Evolutionary conservation across 306 rosid species (phyloP), one percentile per base, ranked within the genome.

Genomic region (Fagus sylvatica): DNA sequence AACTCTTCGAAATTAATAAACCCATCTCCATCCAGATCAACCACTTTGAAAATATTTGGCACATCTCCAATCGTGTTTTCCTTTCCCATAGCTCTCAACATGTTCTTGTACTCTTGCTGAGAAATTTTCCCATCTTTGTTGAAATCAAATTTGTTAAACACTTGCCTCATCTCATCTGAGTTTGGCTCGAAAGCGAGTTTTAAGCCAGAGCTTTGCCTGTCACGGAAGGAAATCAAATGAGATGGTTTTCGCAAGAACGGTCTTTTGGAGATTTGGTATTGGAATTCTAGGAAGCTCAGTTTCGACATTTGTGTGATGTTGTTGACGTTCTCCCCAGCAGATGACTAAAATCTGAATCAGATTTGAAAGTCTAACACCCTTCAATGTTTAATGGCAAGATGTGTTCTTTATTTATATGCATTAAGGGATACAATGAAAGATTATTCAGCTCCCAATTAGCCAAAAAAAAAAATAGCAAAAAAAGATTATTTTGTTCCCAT

Each of bases 1-100:
- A 93, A 95, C 79, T 91, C 98, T 28, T 81, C 74, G 73, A 91
- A 91, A 57, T 79, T 85, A 65, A 95, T 91, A 71, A 84, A 95
- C 42, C 97, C 93, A 72, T 95, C 99, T 61, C 96, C 91, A 56
- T 93, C 97, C 74, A 82, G 71, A 85, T 95, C 99, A 69, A 77
- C 95, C 60, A 78, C 84, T 83, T 64, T 68, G 74, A 94, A 94
- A 53, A 94, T 94, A 67, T 84, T 81, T 16, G 85, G 80, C 78
- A 94, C 98, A 12, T 92, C 93, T 19, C 72, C 87, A 53, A 80
- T 59, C 2, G 56, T 67, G 77, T 84, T 78, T 57, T 42, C 91
- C 85, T 86, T 78, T 72, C 92, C 97, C 32, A 94, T 68, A 36
- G 95, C 86, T 68, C 65, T 88, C 84, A 90, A 69, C 54, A 83